A percentile compares a stretch with the other conserved stretches of the same genome.
Conservation (phyloP, 306 rosid genomes). For the Cicer pinnatifidum region DNA sequence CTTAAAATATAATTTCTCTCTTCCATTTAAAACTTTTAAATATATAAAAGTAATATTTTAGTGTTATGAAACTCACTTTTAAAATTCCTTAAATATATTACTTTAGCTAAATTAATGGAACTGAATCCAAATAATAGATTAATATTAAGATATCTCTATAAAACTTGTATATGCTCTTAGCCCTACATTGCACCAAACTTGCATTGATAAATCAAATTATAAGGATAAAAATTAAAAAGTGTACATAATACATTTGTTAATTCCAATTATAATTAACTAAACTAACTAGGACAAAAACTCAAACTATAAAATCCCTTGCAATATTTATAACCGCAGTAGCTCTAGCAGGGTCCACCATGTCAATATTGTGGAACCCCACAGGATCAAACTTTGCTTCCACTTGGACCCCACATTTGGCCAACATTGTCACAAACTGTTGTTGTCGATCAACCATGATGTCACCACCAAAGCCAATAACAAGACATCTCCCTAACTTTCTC, state of each 20-base stretch:
- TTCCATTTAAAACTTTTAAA: no score
- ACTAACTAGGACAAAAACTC: background rate
- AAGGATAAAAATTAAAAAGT: background rate
- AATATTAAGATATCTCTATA: no score
- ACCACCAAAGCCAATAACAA: conserved; percentile 67
- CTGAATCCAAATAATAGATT: no score
- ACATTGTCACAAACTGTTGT: conserved; percentile 61
- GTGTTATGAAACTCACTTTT: no score
- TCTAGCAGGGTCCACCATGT: conserved; percentile 55
- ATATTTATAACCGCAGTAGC: conserved; percentile 49
- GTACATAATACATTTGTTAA: background rate
- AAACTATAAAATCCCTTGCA: conserved; percentile 57
- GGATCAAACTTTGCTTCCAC: conserved; percentile 65
- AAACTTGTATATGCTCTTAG: no score
- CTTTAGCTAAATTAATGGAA: no score
- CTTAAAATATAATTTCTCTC: no score
- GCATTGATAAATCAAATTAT: background rate
- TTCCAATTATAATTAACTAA: background rate
- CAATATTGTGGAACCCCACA: conserved; percentile 67
- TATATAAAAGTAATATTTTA: no score
- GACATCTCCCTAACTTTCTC: conserved; percentile 44
- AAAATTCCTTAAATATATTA: no score
- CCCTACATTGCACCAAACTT: background rate
- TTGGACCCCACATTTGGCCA: conserved; percentile 60
- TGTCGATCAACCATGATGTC: conserved; percentile 73